A percentile compares a stretch with the other conserved stretches of the same genome.
Conservation (phyloP, 1,139 yeast genomes). For the Saccharomyces pastorianus region DNA sequence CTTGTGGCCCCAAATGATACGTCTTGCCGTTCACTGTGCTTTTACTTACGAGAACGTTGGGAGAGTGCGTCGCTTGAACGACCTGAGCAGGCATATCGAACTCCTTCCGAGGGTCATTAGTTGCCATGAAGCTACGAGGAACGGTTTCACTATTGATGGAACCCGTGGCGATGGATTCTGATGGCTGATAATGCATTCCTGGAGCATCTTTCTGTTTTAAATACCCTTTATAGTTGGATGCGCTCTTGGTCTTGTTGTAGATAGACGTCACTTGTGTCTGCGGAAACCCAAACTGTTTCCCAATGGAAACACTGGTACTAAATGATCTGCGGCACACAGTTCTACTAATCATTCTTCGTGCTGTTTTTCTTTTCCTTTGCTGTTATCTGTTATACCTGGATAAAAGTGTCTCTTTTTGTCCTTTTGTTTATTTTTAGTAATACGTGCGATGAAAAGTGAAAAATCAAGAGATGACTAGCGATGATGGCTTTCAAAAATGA, state of each 20-base stretch:
- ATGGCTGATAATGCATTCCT: slow-evolving; percentile 28
- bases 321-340: neutral
- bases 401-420: neutral
- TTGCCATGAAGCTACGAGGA: slow-evolving; percentile 28
- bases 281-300: neutral
- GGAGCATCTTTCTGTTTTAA: slow-evolving; percentile 19
- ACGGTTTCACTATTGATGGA: slow-evolving; percentile 31
- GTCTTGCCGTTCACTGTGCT: slow-evolving; percentile 34
- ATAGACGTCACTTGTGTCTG: slow-evolving; percentile 16
- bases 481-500: neutral
- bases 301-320: neutral
- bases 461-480: neutral
- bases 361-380: neutral
- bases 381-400: neutral
- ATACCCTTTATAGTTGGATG: slow-evolving; percentile 30
- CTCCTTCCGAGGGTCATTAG: slow-evolving; percentile 24
- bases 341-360: neutral
- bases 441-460: neutral
- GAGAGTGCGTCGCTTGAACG: slow-evolving; percentile 20
- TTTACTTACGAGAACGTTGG: slow-evolving; percentile 20
- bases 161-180: slow-evolving; percentile 29
- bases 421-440: neutral
- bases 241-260: slow-evolving; percentile 27
- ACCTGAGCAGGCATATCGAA: slow-evolving; percentile 3
- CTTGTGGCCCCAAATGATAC: slow-evolving; percentile 54